These are phyloP conservation scores for Rhizopogon sp. DNA, from an alignment of 768 basidiomycete genomes.

Conservation along the genomic window DNA sequence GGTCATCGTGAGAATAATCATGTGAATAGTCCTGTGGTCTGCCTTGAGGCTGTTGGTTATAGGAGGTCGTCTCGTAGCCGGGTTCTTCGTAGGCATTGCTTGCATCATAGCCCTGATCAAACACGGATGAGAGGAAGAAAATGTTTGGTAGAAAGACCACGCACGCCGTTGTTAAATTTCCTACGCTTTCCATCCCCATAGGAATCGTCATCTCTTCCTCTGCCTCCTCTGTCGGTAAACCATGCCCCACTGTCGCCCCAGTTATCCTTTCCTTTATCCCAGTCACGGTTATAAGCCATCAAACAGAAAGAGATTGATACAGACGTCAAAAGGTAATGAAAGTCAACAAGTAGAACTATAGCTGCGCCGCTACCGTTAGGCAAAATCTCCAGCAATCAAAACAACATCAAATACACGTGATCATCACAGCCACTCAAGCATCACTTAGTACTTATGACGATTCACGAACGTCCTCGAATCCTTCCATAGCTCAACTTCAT, in stretches of 20 bases:
- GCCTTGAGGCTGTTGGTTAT: conserved; percentile 24
- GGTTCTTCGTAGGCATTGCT: conserved; percentile 45
- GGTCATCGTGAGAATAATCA: conserved; percentile 47
- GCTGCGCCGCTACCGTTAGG: too few relatives aligned
- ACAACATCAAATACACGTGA: conserved; percentile 7
- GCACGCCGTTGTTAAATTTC: conserved; percentile 73
- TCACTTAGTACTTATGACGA: too few relatives aligned
- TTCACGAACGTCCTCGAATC: too few relatives aligned
- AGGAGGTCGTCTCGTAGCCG: conserved; percentile 25
- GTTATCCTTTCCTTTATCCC: conserved; percentile 74
- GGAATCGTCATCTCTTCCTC: conserved; percentile 66
- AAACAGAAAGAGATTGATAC: conserved; percentile 6
- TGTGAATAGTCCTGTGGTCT: conserved; percentile 32
- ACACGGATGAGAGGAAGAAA: conserved; percentile 5
- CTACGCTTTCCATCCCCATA: conserved; percentile 69
- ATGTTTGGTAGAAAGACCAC: conserved; percentile 18
- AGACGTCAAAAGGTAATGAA: conserved; percentile 11
- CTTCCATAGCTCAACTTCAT: too few relatives aligned
- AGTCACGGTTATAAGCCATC: conserved; percentile 81
- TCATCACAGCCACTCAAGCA: neutral
- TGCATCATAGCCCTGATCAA: conserved; percentile 46
- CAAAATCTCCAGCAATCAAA: too few relatives aligned
- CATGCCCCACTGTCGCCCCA: conserved; percentile 47
- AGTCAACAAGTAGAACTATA: conserved; percentile 7
- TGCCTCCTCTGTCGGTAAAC: conserved; percentile 36